Percentiles rank a stretch among this genome's conserved stretches.
Evolutionary conservation across 1,284 basidiomycete genomes (phyloP).

Genomic region (Cutaneotrichosporon mucoides): DNA sequence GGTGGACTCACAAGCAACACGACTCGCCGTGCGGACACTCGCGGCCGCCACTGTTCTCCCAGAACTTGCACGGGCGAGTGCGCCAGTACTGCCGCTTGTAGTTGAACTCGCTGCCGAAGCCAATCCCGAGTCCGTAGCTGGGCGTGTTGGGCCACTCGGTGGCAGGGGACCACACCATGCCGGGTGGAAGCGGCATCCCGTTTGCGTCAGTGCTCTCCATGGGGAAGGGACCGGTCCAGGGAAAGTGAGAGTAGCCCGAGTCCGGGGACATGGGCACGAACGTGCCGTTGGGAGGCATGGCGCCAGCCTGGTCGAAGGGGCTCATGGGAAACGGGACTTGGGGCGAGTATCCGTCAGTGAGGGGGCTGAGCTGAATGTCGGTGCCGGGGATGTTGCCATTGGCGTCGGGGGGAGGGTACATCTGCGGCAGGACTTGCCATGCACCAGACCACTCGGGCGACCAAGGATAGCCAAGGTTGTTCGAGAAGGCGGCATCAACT

Average conservation of each 20-base stretch:
- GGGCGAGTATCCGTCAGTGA: too few species aligned
- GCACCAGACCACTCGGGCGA: neutral
- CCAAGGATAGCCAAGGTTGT: neutral
- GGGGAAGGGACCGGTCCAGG: too few species aligned
- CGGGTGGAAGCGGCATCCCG: too few species aligned
- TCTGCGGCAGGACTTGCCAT: neutral
- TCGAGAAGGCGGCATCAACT: neutral
- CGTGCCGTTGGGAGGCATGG: too few species aligned
- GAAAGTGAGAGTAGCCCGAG: too few species aligned
- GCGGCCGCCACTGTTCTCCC: constrained; percentile 24
- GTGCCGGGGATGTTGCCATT: neutral
- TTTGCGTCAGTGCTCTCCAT: too few species aligned
- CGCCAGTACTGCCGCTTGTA: constrained; percentile 17
- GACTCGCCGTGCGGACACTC: constrained; percentile 41
- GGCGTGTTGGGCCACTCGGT: too few species aligned
- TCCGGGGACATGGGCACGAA: too few species aligned
- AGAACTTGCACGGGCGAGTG: constrained; percentile 41
- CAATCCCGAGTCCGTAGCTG: constrained; percentile 27
- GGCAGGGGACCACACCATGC: too few species aligned
- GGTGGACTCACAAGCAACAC: constrained; percentile 42
- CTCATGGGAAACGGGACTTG: too few species aligned
- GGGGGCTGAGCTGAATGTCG: neutral
- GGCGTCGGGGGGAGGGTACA: neutral
- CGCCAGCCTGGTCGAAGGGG: too few species aligned
- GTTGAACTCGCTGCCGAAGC: neutral